Percentiles rank a stretch among this genome's conserved stretches.
phyloP scores from a whole-genome alignment of 495 filamentous ascomycete species.

The Coniosporium apollinis region DNA sequence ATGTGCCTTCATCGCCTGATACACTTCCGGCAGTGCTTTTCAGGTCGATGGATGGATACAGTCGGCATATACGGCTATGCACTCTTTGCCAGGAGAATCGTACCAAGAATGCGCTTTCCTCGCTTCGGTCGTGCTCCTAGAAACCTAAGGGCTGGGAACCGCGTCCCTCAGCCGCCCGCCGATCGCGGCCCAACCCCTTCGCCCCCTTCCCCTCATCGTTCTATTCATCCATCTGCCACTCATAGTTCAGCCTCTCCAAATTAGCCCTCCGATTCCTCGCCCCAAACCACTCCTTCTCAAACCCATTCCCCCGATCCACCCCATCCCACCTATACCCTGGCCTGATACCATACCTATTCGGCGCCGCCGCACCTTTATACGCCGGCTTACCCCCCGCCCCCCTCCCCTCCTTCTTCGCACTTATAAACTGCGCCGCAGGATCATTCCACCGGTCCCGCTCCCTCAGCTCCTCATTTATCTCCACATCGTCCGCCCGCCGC shows the following conservation, averaged over 20 bases:
- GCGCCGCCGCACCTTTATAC: slow-evolving; percentile 62
- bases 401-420: slow-evolving; percentile 32
- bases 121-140: too few relatives aligned
- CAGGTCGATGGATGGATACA: too few relatives aligned
- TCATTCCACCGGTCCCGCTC: slow-evolving; percentile 74
- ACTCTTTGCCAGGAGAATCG: too few relatives aligned
- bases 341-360: slow-evolving; percentile 87
- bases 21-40: too few relatives aligned
- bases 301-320: slow-evolving; percentile 85
- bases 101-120: too few relatives aligned
- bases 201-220: not conserved
- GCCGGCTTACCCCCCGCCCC: slow-evolving; percentile 47
- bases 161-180: too few relatives aligned
- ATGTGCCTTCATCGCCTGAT: too few relatives aligned
- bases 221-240: slow-evolving; percentile 89
- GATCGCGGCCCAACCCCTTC: too few relatives aligned
- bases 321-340: slow-evolving; percentile 96
- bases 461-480: slow-evolving; percentile 70
- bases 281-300: slow-evolving; percentile 87
- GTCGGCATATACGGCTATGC: too few relatives aligned
- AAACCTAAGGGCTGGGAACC: too few relatives aligned
- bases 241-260: slow-evolving; percentile 65
- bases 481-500: slow-evolving; percentile 60
- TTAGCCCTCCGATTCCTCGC: slow-evolving; percentile 60
- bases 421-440: slow-evolving; percentile 69